Evolutionary conservation across 2,329 filamentous ascomycete genomes (phyloP).

Genomic region (Fusarium heterosporum): DNA sequence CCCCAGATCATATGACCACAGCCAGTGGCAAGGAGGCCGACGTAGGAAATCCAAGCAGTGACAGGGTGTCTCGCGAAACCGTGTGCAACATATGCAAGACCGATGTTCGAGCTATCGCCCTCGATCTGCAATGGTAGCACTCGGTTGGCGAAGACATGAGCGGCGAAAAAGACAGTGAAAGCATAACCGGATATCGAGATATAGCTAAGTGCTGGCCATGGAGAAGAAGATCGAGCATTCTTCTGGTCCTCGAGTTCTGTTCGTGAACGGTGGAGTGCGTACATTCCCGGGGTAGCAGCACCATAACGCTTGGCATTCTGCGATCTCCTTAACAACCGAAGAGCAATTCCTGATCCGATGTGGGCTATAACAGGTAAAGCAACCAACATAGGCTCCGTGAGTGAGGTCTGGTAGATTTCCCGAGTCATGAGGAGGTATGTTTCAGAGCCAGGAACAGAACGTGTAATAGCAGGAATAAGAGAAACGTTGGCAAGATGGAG

Average conservation of each 20-base stretch:
- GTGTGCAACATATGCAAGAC: conserved; percentile 85
- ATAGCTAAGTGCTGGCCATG: conserved; percentile 78
- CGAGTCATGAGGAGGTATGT: conserved; percentile 90
- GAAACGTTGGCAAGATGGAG: conserved; percentile 86
- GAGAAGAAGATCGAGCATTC: conserved; percentile 37
- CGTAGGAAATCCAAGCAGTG: conserved; percentile 76
- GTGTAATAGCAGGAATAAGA: conserved; percentile 79
- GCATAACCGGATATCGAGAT: conserved; percentile 80
- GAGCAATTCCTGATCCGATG: conserved; percentile 78
- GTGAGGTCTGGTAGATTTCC: conserved; percentile 88
- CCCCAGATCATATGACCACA: conserved; percentile 88
- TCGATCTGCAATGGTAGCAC: conserved; percentile 79
- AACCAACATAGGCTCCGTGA: conserved; percentile 84
- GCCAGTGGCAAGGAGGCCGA: conserved; percentile 73
- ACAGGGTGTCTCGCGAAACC: conserved; percentile 79
- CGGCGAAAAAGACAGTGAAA: conserved; percentile 72
- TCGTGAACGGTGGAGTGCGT: conserved; percentile 52
- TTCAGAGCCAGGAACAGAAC: conserved; percentile 79
- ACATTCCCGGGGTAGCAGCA: conserved; percentile 69
- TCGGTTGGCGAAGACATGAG: conserved; percentile 82
- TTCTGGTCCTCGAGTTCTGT: conserved; percentile 44
- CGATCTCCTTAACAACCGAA: conserved; percentile 79
- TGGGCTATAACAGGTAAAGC: conserved; percentile 80
- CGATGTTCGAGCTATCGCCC: conserved; percentile 87
- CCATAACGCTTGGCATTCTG: conserved; percentile 82